Percentiles rank a stretch among this genome's conserved stretches.
Evolutionary conservation across 345 rosid genomes (phyloP).

Genomic region (Sonneratia alba): DNA sequence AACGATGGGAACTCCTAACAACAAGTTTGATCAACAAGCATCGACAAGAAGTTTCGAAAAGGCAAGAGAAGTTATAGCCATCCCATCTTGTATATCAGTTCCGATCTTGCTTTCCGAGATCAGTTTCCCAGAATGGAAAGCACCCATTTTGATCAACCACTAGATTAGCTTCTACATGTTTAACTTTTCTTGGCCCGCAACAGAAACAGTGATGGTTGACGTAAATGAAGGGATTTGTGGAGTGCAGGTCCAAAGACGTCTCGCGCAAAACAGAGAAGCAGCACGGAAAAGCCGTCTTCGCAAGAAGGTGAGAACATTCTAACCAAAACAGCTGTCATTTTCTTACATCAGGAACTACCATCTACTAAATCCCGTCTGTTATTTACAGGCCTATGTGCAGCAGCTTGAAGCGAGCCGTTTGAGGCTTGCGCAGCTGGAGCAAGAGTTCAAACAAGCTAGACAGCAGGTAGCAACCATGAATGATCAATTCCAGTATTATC

Average conservation of each 20-base stretch:
- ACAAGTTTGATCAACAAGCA: conserved; percentile 76
- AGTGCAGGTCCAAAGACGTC: conserved; percentile 74
- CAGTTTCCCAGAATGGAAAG: background rate
- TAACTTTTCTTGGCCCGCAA: too few species aligned
- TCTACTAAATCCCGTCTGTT: conserved; percentile 6
- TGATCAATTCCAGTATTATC: background rate
- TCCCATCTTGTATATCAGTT: background rate
- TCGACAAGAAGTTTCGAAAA: conserved; percentile 54
- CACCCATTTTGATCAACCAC: background rate
- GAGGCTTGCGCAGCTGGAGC: conserved; percentile 79
- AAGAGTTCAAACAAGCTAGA: conserved; percentile 67
- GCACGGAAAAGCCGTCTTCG: conserved; percentile 95
- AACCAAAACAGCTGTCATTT: background rate
- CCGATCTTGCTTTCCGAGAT: background rate
- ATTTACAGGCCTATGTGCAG: conserved; percentile 81
- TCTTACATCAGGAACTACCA: background rate
- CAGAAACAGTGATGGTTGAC: too few species aligned
- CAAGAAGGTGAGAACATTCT: conserved; percentile 49
- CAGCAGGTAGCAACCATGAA: conserved; percentile 46
- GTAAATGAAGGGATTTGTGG: background rate
- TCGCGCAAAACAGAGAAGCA: conserved; percentile 95
- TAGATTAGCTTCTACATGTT: background rate
- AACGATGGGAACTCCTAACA: conserved; percentile 40
- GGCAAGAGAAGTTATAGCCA: conserved; percentile 21
- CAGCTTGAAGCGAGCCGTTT: conserved; percentile 87